Percentiles rank a stretch among this genome's conserved stretches.
These are phyloP conservation scores for Funneliformis caledonium DNA, from an alignment of 371 early-diverging fungal species.

Conservation along the genomic window DNA sequence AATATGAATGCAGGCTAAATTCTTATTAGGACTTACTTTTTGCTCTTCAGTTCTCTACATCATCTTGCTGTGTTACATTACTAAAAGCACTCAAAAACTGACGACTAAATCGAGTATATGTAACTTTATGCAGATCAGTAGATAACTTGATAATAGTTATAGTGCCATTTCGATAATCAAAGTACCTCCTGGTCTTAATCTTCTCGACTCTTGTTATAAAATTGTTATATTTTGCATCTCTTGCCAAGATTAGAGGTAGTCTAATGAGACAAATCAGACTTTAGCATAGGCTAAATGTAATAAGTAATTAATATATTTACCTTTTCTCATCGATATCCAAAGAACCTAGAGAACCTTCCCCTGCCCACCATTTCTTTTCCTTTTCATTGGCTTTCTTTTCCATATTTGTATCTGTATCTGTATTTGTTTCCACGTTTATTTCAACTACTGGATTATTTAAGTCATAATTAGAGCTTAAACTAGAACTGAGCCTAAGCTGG, in stretches of 20 bases:
- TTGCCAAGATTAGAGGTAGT: not conserved
- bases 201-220: too few relatives aligned
- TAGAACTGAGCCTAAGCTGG: slow-evolving; percentile 23
- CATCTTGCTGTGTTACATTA: not conserved
- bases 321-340: not conserved
- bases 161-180: too few relatives aligned
- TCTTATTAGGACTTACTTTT: too few relatives aligned
- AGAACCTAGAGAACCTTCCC: not conserved
- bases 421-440: too few relatives aligned
- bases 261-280: slow-evolving; percentile 21
- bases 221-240: not conserved
- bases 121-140: not conserved
- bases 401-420: too few relatives aligned
- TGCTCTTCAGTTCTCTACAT: not conserved
- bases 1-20: slow-evolving; percentile 4
- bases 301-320: not conserved
- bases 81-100: not conserved
- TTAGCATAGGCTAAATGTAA: not conserved
- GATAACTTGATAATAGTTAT: too few relatives aligned
- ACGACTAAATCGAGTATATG: not conserved
- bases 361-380: not conserved
- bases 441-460: not conserved
- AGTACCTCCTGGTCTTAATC: too few relatives aligned
- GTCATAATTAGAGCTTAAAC: slow-evolving; percentile 25
- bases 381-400: not conserved